phyloP scores from a whole-genome alignment of 805 yeast genomes.

The Monosporozyma unispora region DNA sequence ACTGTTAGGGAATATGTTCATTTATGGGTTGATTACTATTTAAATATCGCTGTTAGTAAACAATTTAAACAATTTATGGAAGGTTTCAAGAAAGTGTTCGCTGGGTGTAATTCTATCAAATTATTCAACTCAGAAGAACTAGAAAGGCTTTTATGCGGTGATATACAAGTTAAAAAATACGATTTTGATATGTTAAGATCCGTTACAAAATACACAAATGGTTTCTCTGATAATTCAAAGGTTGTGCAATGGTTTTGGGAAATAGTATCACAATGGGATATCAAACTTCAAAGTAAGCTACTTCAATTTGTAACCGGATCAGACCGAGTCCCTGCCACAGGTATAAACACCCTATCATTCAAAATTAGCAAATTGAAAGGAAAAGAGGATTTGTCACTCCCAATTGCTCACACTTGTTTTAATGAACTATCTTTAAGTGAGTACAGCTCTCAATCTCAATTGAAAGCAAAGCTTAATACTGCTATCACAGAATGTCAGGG shows the following conservation, averaged over 20 bases:
- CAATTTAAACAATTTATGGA: slow-evolving; percentile 50
- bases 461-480: slow-evolving; percentile 47
- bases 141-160: slow-evolving; percentile 70
- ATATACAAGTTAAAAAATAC: slow-evolving; percentile 40
- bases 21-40: slow-evolving; percentile 50
- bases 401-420: slow-evolving; percentile 90
- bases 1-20: slow-evolving; percentile 57
- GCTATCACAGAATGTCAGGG: slow-evolving; percentile 81
- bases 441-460: slow-evolving; percentile 46
- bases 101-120: slow-evolving; percentile 64
- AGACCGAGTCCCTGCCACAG: slow-evolving; percentile 88
- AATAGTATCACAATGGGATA: slow-evolving; percentile 31
- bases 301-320: slow-evolving; percentile 81
- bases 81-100: slow-evolving; percentile 72
- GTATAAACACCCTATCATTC: slow-evolving; percentile 65
- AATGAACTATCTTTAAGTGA: slow-evolving; percentile 76
- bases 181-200: slow-evolving; percentile 62
- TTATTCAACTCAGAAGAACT: slow-evolving; percentile 77
- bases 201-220: slow-evolving; percentile 67
- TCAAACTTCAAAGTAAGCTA: slow-evolving; percentile 54
- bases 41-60: slow-evolving; percentile 43
- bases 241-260: slow-evolving; percentile 85
- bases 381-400: slow-evolving; percentile 44
- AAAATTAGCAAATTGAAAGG: slow-evolving; percentile 49
- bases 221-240: slow-evolving; percentile 33